phyloP scores from a whole-genome alignment of 768 basidiomycete genomes.

The Pisolithus marmoratus region DNA sequence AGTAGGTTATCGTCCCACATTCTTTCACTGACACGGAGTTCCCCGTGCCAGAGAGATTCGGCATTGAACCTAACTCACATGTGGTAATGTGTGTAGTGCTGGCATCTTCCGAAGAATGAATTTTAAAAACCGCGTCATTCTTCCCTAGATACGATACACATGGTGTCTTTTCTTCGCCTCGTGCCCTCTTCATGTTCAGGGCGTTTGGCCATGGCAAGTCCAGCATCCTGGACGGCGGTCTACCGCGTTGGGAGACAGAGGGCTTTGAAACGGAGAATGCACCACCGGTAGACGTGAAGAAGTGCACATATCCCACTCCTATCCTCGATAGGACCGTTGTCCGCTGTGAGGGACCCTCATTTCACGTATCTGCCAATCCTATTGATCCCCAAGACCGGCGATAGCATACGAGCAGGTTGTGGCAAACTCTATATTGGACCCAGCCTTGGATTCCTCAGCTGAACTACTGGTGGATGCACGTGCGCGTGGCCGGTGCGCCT shows the following conservation, averaged over 20 bases:
- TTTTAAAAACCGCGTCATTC: constrained; percentile 4
- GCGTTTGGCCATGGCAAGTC: constrained; percentile 84
- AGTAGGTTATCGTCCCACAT: constrained; percentile 1
- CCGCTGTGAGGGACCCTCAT: constrained; percentile 33
- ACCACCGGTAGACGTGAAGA: constrained; percentile 18
- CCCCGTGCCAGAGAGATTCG: constrained; percentile 51
- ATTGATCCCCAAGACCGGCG: constrained; percentile 10
- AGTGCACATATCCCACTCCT: constrained; percentile 47
- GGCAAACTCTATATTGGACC: constrained; percentile 52
- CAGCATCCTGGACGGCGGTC: constrained; percentile 88
- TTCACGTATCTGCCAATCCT: constrained; percentile 27
- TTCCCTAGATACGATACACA: constrained; percentile 73
- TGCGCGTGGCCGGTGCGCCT: constrained; percentile 64
- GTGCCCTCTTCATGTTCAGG: constrained; percentile 92
- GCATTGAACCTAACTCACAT: constrained; percentile 67
- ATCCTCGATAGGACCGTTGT: constrained; percentile 44
- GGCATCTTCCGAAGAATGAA: constrained; percentile 1
- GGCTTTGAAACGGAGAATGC: constrained; percentile 46
- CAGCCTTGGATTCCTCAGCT: constrained; percentile 36
- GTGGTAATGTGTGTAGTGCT: constrained; percentile 64
- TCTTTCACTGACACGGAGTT: constrained; percentile 4
- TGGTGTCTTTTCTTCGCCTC: constrained; percentile 88
- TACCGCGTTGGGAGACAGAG: constrained; percentile 74
- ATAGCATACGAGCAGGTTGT: constrained; percentile 81
- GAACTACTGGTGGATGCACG: constrained; percentile 88